Percentiles rank a stretch among this genome's conserved stretches.
Conservation (phyloP, 2,329 filamentous ascomycete genomes). For the Tolypocladium album region DNA sequence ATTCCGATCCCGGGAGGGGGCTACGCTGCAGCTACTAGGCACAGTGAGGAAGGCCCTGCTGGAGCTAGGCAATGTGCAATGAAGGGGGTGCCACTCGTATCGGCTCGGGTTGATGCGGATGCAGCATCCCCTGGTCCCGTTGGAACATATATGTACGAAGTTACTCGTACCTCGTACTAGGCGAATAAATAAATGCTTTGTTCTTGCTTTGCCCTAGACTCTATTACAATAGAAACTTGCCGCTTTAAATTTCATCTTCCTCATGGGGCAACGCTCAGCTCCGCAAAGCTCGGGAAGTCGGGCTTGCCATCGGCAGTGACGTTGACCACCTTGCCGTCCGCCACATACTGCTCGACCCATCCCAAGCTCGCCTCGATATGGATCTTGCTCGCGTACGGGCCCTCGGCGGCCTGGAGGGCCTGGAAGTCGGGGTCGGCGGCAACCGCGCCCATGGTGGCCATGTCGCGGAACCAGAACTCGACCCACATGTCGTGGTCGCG, state of each 20-base stretch:
- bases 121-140: too few species aligned
- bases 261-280: not conserved
- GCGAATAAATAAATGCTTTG: not conserved
- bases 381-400: not conserved
- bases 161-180: too few species aligned
- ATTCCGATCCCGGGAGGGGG: not conserved
- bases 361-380: not conserved
- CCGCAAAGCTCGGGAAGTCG: not conserved
- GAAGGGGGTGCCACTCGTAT: not conserved
- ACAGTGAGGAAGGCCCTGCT: not conserved
- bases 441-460: not conserved
- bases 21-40: not conserved
- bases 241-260: not conserved
- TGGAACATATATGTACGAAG: too few species aligned
- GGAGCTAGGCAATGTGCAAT: not conserved
- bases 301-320: not conserved
- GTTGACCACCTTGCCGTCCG: not conserved
- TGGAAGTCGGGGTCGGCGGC: constrained; percentile 1
- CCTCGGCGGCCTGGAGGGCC: constrained; percentile 1
- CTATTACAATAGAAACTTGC: not conserved
- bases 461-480: constrained; percentile 2
- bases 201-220: not conserved
- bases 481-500: constrained; percentile 1
- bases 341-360: constrained; percentile 2
- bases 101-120: not conserved